A percentile compares a stretch with the other conserved stretches of the same genome.
These are phyloP conservation scores for Triticum dicoccoides DNA, from an alignment of 176 grass and related monocot genomes.

Conservation along the genomic window DNA sequence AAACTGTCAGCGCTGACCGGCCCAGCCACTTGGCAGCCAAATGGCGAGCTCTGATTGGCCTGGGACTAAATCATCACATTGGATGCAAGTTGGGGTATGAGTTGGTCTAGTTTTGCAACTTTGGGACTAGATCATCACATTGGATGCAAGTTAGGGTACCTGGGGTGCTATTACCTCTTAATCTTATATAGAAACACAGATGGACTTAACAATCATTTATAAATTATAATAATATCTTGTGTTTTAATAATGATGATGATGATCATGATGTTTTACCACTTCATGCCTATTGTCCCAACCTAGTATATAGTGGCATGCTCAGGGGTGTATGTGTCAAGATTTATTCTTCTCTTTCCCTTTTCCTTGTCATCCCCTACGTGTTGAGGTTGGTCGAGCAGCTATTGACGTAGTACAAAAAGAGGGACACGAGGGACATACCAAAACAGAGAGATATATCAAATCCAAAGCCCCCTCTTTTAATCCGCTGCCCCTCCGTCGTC, in stretches of 20 bases:
- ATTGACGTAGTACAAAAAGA: slow-evolving; percentile 54
- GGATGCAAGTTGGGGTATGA: too few relatives aligned
- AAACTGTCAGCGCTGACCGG: too few relatives aligned
- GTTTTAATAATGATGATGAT: too few relatives aligned
- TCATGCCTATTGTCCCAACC: background rate
- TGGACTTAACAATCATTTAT: background rate
- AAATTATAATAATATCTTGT: background rate
- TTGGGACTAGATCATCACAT: too few relatives aligned
- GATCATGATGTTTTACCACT: background rate
- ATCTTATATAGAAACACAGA: background rate
- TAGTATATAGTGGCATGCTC: background rate
- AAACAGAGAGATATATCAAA: slow-evolving; percentile 24
- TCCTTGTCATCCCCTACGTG: slow-evolving; percentile 14
- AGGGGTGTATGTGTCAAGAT: slow-evolving; percentile 21
- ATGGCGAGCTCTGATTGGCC: too few relatives aligned
- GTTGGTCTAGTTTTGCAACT: too few relatives aligned
- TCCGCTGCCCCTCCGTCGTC: slow-evolving; percentile 26
- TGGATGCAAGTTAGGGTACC: too few relatives aligned
- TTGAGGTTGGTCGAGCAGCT: slow-evolving; percentile 33
- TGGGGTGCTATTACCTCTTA: background rate
- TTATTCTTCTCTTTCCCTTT: background rate
- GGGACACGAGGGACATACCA: background rate
- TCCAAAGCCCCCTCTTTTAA: background rate
- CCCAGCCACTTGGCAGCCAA: too few relatives aligned
- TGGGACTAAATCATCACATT: too few relatives aligned